Evolutionary conservation across 1,284 basidiomycete genomes (phyloP), one percentile per base, ranked within the genome.

Genomic region (Ustilago tritici): DNA sequence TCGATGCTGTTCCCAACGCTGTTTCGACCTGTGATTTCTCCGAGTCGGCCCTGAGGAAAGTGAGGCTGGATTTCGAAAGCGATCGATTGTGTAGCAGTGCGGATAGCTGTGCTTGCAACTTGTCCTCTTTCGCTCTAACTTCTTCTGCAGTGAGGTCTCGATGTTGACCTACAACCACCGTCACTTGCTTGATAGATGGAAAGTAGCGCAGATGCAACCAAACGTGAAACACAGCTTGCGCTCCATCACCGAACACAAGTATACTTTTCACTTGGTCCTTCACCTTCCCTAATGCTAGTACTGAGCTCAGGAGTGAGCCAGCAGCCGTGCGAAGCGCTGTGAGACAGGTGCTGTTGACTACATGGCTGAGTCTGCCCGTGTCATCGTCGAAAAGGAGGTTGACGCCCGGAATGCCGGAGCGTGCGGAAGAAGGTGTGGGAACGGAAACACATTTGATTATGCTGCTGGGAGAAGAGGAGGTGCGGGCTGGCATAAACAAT

Each of bases 401-500:
- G 10, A 61, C 58, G 0, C 66, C 72, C 0, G 50, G 50, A 5
- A 74, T 70, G 5, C 71, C 71, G 0, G 57, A 55, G 0, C 7
- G 4, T 11, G n/a, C 38, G 35, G 34, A 7, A 4, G 3, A 14
- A 4, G 59, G 40, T 4, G 0, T n/a, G 1, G 72, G 72, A 1
- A 75, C 67, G 3, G 56, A 58, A 19, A 75, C 72, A 36, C 61
- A 54, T 54, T 75, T 75, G 31, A 75, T 31, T 1, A 75, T 67
- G 19, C 40, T 56, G 1, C 14, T n/a, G 4, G 34, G 9, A 2
- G 59, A 40, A 12, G 9, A 14, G 10, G 41, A 8, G 14, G 58
- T 69, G 3, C 62, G 66, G 5, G 72, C 62, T 6, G 72, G 72
- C 72, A 75, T 70, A 17, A 75, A 70, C 9, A 75, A 61, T 55